phyloP scores from a whole-genome alignment of 768 basidiomycete species.

The Lyophyllum semitale region DNA sequence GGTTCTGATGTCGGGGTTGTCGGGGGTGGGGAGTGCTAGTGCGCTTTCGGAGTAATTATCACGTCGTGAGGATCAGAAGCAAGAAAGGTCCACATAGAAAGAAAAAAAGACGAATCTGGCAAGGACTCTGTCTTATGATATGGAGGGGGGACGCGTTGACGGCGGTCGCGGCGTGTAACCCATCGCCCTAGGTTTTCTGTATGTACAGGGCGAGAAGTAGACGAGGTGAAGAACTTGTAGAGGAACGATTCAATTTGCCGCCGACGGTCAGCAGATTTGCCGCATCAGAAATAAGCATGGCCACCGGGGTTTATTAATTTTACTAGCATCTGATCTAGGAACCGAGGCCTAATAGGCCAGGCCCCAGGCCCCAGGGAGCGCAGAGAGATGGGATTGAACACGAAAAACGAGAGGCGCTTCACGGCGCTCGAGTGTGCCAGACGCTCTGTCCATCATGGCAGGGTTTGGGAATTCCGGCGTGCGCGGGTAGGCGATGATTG shows the following conservation, averaged over 20 bases:
- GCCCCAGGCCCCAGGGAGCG: background rate
- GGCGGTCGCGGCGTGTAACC: background rate
- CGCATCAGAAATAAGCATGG: background rate
- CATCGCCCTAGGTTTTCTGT: background rate
- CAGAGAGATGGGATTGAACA: background rate
- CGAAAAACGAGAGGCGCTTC: background rate
- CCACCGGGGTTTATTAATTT: background rate
- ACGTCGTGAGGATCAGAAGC: background rate
- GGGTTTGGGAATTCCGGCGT: background rate
- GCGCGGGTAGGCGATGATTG: background rate
- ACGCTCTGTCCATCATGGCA: background rate
- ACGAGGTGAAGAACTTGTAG: background rate
- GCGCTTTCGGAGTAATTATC: background rate
- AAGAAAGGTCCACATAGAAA: background rate
- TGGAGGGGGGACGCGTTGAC: background rate
- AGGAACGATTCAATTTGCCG: background rate
- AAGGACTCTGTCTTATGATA: too few relatives aligned
- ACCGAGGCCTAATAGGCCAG: background rate
- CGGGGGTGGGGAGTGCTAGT: background rate
- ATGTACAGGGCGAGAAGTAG: background rate
- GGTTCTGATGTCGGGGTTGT: background rate
- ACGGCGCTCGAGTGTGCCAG: background rate
- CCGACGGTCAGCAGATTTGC: background rate
- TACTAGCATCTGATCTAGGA: background rate
- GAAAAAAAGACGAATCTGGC: too few relatives aligned